These are phyloP conservation scores for Daphne laureola DNA, from an alignment of 441 rosid species.

Conservation along the genomic window DNA sequence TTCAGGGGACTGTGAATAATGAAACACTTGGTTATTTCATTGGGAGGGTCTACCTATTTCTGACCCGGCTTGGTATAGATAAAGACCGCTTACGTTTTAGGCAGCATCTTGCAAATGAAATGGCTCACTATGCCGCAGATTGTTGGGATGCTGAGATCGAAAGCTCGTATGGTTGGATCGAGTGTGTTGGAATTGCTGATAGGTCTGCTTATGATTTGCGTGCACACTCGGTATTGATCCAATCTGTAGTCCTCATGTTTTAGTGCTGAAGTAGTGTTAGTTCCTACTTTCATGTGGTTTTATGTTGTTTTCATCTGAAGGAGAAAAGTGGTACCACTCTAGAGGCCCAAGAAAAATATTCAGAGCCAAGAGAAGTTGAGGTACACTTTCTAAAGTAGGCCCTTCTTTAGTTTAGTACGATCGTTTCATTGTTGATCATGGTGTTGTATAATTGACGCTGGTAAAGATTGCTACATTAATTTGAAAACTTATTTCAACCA, in stretches of 20 bases:
- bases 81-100: conserved; percentile 49
- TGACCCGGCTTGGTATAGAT: conserved; percentile 53
- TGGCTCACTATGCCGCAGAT: conserved; percentile 85
- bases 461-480: not conserved
- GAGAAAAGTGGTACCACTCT: conserved; percentile 63
- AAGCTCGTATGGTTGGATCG: conserved; percentile 72
- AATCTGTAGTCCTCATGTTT: not conserved
- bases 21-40: conserved; percentile 75
- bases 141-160: conserved; percentile 91
- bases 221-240: conserved; percentile 50
- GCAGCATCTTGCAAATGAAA: conserved; percentile 74
- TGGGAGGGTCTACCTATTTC: conserved; percentile 68
- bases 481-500: conserved; percentile 1
- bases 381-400: conserved; percentile 21
- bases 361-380: conserved; percentile 72
- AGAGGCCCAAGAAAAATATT: conserved; percentile 57
- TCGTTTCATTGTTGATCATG: no score
- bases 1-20: conserved; percentile 63
- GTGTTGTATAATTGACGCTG: no score
- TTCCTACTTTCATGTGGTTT: not conserved
- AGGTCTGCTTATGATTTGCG: conserved; percentile 69
- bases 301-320: conserved; percentile 17
- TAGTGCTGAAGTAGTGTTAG: not conserved
- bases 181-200: conserved; percentile 81
- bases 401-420: no score